Evolutionary conservation across 176 grass and related monocot species (phyloP).

Genomic region (Phoenix dactylifera): DNA sequence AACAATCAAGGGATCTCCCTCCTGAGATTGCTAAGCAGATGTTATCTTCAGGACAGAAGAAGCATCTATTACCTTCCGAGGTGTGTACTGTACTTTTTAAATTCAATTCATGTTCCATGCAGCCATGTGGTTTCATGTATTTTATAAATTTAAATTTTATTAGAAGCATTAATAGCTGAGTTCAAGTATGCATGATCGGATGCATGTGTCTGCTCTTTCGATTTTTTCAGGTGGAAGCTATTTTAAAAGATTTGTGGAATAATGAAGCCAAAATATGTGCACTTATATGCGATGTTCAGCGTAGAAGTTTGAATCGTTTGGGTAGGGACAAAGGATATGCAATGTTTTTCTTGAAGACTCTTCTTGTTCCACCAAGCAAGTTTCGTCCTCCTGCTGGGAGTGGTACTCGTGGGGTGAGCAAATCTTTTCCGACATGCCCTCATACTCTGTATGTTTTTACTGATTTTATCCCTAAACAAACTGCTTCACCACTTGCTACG

Average conservation of each 20-base stretch:
- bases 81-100: no score
- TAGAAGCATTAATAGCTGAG: no score
- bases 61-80: no score
- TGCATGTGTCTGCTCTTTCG: not conserved
- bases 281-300: slow-evolving; percentile 68
- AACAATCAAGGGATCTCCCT: no score
- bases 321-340: slow-evolving; percentile 49
- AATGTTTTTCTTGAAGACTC: slow-evolving; percentile 83
- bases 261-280: slow-evolving; percentile 63
- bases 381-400: slow-evolving; percentile 55
- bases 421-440: not conserved
- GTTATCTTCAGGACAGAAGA: no score
- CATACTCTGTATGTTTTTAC: no score
- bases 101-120: no score
- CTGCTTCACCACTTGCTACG: no score
- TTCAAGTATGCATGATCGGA: no score
- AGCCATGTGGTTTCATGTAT: not conserved
- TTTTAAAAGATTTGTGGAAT: slow-evolving; percentile 73
- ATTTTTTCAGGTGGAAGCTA: slow-evolving; percentile 57
- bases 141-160: not conserved
- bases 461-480: no score
- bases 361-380: slow-evolving; percentile 75
- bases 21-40: no score
- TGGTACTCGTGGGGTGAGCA: slow-evolving; percentile 55
- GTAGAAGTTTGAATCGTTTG: slow-evolving; percentile 37